Conservation (phyloP, 768 basidiomycete genomes). For the Pisolithus marmoratus region DNA sequence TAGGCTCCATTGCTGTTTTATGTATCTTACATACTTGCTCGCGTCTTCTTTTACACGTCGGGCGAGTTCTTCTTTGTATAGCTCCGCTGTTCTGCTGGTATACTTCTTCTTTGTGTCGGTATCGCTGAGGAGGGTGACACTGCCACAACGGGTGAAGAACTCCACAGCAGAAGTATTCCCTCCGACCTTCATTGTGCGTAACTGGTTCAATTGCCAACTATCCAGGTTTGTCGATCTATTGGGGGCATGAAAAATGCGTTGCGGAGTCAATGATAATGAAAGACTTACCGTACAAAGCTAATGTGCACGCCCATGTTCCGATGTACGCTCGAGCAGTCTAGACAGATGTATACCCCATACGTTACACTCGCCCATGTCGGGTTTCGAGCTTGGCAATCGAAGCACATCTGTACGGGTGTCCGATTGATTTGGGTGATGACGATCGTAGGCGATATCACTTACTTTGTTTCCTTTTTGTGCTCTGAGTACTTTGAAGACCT, state of each 20-base stretch:
- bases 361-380: constrained; percentile 98
- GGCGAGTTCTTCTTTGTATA: constrained; percentile 90
- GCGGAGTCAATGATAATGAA: neutral
- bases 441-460: neutral
- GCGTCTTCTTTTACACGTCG: constrained; percentile 74
- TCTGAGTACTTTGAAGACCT: constrained; percentile 75
- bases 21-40: constrained; percentile 43
- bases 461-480: constrained; percentile 84
- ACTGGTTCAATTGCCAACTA: constrained; percentile 84
- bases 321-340: constrained; percentile 94
- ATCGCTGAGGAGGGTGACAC: constrained; percentile 59
- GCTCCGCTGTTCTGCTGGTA: constrained; percentile 70
- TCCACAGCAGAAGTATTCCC: constrained; percentile 85
- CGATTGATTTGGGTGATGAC: neutral
- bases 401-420: constrained; percentile 62
- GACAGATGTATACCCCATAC: constrained; percentile 94
- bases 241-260: constrained; percentile 5
- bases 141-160: constrained; percentile 88
- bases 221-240: constrained; percentile 93
- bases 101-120: constrained; percentile 88
- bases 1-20: neutral
- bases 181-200: constrained; percentile 94
- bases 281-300: constrained; percentile 83
- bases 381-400: constrained; percentile 93
- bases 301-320: constrained; percentile 98